Evolutionary conservation across 1,284 basidiomycete species (phyloP).

Genomic region (Ceratobasidium sp.): DNA sequence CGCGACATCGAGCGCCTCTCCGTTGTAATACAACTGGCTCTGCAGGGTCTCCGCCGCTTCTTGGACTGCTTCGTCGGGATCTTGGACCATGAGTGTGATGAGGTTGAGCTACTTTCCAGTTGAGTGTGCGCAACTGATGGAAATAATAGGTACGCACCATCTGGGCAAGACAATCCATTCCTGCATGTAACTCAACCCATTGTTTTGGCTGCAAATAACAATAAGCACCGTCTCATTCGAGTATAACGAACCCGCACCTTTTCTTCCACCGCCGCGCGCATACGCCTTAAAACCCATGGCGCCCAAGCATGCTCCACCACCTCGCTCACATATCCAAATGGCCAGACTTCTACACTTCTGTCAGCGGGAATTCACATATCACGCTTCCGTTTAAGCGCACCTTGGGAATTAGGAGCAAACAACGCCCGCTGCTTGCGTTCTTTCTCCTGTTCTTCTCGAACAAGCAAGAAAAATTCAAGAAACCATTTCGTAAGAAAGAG

Average conservation of each 20-base stretch:
- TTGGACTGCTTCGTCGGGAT: constrained; percentile 68
- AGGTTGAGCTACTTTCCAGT: constrained; percentile 69
- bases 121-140: not conserved
- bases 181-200: constrained; percentile 96
- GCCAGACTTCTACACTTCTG: constrained; percentile 61
- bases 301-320: constrained; percentile 89
- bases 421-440: constrained; percentile 44
- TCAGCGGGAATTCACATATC: constrained; percentile 49
- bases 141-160: constrained; percentile 61
- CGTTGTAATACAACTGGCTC: constrained; percentile 92
- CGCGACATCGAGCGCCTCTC: constrained; percentile 89
- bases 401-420: constrained; percentile 59
- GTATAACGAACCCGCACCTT: constrained; percentile 69
- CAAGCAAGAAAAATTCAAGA: constrained; percentile 85
- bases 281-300: constrained; percentile 88
- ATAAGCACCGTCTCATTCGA: constrained; percentile 14
- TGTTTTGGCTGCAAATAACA: constrained; percentile 74
- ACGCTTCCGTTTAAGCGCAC: constrained; percentile 49
- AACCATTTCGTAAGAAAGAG: constrained; percentile 90
- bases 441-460: constrained; percentile 53
- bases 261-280: constrained; percentile 88
- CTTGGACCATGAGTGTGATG: constrained; percentile 73
- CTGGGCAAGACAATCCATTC: constrained; percentile 91
- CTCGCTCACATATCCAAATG: constrained; percentile 83
- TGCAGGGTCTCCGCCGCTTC: constrained; percentile 86